A percentile compares a stretch with the other conserved stretches of the same genome.
Conservation (phyloP, 257 asterid species). For the Oldenlandia corymbosa region DNA sequence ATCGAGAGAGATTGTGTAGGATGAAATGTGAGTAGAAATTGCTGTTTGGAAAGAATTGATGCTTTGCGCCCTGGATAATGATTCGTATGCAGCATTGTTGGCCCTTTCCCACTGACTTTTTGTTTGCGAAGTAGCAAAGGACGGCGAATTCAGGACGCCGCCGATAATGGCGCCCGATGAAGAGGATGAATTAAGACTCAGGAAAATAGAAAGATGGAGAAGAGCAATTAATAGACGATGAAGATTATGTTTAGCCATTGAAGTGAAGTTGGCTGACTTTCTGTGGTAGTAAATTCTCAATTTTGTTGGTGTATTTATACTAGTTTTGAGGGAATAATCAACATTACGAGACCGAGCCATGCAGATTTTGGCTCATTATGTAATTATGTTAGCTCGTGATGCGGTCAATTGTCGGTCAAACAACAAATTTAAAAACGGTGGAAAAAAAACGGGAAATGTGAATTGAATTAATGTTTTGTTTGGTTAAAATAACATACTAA, state of each 20-base stretch:
- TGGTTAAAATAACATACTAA: too few species aligned
- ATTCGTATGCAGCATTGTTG: constrained; percentile 38
- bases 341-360: background rate
- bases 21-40: constrained; percentile 40
- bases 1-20: constrained; percentile 36
- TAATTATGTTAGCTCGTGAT: background rate
- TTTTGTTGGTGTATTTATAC: background rate
- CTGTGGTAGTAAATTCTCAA: too few species aligned
- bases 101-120: constrained; percentile 37
- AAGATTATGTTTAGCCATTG: background rate
- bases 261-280: too few species aligned
- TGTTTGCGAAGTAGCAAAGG: constrained; percentile 23
- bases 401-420: too few species aligned
- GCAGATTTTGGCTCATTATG: background rate
- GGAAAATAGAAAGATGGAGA: background rate
- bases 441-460: too few species aligned
- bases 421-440: background rate
- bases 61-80: constrained; percentile 42
- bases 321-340: too few species aligned
- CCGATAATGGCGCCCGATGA: constrained; percentile 24
- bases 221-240: background rate
- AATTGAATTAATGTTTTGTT: too few species aligned
- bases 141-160: constrained; percentile 33
- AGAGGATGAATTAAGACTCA: constrained; percentile 4
- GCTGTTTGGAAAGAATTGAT: constrained; percentile 33